Conservation (phyloP, 2,329 filamentous ascomycete genomes). For the Colletotrichum somersetense region DNA sequence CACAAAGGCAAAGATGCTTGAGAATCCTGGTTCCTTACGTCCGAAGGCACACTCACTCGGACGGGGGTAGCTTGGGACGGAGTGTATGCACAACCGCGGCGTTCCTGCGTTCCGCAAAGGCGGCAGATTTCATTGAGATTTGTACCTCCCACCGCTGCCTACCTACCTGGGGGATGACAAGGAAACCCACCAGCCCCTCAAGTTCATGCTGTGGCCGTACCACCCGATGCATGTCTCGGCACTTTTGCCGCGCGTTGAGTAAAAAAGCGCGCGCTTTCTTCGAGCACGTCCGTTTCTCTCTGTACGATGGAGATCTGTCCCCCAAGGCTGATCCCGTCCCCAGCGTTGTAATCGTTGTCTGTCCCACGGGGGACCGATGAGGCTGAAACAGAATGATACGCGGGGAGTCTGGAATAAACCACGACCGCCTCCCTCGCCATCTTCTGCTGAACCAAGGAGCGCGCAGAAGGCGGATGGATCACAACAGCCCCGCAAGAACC, state of each 20-base stretch:
- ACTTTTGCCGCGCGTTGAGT: background rate
- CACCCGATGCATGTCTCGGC: background rate
- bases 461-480: too few species aligned
- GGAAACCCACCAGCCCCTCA: background rate
- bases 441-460: too few species aligned
- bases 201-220: background rate
- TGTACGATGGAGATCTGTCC: background rate
- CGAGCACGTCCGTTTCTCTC: background rate
- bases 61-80: too few species aligned
- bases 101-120: background rate
- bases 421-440: too few species aligned
- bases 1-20: background rate
- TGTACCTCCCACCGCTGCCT: background rate
- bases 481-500: background rate
- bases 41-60: too few species aligned
- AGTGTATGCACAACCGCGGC: background rate
- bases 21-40: background rate
- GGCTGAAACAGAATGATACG: too few species aligned
- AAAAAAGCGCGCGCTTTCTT: background rate
- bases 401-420: too few species aligned
- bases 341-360: background rate
- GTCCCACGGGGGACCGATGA: background rate
- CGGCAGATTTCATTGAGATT: background rate
- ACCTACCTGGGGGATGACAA: background rate
- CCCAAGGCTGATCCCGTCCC: background rate